Evolutionary conservation across 1,284 basidiomycete species (phyloP), one percentile per base, ranked within the genome.

Genomic region (Irpex sp.): DNA sequence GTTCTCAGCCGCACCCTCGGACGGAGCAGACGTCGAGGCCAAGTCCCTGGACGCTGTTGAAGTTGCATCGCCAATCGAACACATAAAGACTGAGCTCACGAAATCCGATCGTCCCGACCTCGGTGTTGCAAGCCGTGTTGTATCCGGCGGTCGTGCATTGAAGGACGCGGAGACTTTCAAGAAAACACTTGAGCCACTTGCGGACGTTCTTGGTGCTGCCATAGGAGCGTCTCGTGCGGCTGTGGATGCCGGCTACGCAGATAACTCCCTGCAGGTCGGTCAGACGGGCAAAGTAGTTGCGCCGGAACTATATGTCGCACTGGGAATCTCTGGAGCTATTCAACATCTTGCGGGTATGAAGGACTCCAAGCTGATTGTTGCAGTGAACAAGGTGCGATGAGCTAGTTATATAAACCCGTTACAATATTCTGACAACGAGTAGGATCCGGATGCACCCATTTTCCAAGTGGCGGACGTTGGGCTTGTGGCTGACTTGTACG

Each of bases 291-390:
- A 99, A 79, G 89, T 95, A 48, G 94, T 96, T 54, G 94, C 94
- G 4, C 97, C 96, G 0, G 93, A 98, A 76, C 81, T 99, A 63
- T 99, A 99, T 78, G 85, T 99, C 74, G 97, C 97, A 13, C 77
- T 99, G 58, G 97, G 97, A 66, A 99, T 99, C 72, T 97, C 94
- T 36, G 97, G 97, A 54, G 97, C 96, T 21, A 99, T 99, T 72
- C 97, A 99, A 79, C 97, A 99, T 81, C 82, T 99, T 66, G 97
- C 97, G 34, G 97, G 97, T 37, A 99, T 99, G 97, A 99, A 99
- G 78, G 97, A 99, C 76, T 96, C 93, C 17, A 99, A 99, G 81
- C 83, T 98, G 71, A 99, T 99, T 69, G 96, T 98, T 34, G 97
- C 97, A 5, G 88, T 99, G 70, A 99, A 99, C 83, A 99, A 99